Base-by-base conservation (phyloP, 2,329 filamentous ascomycete genomes). In the Arthrobotrys musiformis region DNA sequence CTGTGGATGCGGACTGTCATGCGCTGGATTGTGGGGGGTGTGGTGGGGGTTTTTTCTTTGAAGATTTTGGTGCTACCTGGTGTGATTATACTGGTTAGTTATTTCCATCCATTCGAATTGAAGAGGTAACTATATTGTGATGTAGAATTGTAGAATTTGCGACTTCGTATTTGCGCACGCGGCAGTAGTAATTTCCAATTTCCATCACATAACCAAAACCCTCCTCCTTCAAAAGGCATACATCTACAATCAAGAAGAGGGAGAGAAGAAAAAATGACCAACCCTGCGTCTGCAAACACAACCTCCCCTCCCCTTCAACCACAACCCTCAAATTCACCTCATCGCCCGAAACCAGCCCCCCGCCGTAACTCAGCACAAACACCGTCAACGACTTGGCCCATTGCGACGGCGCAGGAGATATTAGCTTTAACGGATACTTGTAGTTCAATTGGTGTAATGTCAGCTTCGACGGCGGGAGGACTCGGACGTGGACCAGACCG, bases 51-150 rank as follows among this genome's bases (percentile, higher is more conserved):
- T 42, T 42, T 42, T 0, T 93, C 92, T 82, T 95, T 97, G 88
- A 97, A 98, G 81, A 99, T 90, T 85, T 98, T 99, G 76, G 95
- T 98, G 84, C 93, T 93, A 63, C 94, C 94, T 85, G 90, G 88
- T 0, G 88, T 40, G 17, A 17, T 42, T 42, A 9, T 42, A 7
- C n/a, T n/a, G 8, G 33, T 37, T 37, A 37, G 33, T 9, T n/a
- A n/a, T n/a, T n/a, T n/a, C n/a, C n/a, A n/a, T n/a, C n/a, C n/a
- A n/a, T n/a, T n/a, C n/a, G n/a, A n/a, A n/a, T n/a, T n/a, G n/a
- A n/a, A n/a, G n/a, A n/a, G n/a, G n/a, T n/a, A n/a, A n/a, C n/a
- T n/a, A n/a, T n/a, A n/a, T n/a, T n/a, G n/a, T n/a, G n/a, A n/a
- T n/a, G n/a, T n/a, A n/a, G n/a, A n/a, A n/a, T n/a, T n/a, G n/a